Conservation (phyloP, 2,329 filamentous ascomycete species). For the Tolypocladium inflatum region DNA sequence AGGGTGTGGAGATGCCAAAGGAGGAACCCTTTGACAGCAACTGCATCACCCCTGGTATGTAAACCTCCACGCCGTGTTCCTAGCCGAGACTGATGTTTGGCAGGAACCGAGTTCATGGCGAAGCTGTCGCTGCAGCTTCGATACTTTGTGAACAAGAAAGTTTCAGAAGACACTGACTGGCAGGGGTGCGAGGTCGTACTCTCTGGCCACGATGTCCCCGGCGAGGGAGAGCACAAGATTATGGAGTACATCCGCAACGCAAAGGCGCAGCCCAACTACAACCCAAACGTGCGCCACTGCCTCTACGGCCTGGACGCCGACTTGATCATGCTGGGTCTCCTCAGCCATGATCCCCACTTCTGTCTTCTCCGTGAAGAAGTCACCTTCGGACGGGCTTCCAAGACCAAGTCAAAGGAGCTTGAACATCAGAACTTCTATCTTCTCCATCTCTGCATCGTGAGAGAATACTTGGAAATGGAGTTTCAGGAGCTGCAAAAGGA, state of each 20-base stretch:
- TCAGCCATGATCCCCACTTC: constrained; percentile 98
- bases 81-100: constrained; percentile 5
- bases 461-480: constrained; percentile 93
- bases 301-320: constrained; percentile 96
- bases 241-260: constrained; percentile 99
- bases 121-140: constrained; percentile 88
- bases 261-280: constrained; percentile 88
- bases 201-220: constrained; percentile 94
- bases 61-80: no score
- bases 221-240: constrained; percentile 98
- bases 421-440: constrained; percentile 99
- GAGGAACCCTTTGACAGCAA: constrained; percentile 98
- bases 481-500: constrained; percentile 84
- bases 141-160: constrained; percentile 98
- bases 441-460: constrained; percentile 92
- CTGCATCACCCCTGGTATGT: constrained; percentile 81
- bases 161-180: constrained; percentile 95
- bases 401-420: constrained; percentile 87
- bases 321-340: constrained; percentile 93
- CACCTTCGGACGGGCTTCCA: constrained; percentile 82
- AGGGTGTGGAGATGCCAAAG: constrained; percentile 88
- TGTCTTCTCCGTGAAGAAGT: constrained; percentile 95
- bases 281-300: constrained; percentile 90
- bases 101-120: constrained; percentile 88
- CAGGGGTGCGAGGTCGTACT: constrained; percentile 93